phyloP scores from a whole-genome alignment of 495 filamentous ascomycete species.

The Xylaria nigripes region DNA sequence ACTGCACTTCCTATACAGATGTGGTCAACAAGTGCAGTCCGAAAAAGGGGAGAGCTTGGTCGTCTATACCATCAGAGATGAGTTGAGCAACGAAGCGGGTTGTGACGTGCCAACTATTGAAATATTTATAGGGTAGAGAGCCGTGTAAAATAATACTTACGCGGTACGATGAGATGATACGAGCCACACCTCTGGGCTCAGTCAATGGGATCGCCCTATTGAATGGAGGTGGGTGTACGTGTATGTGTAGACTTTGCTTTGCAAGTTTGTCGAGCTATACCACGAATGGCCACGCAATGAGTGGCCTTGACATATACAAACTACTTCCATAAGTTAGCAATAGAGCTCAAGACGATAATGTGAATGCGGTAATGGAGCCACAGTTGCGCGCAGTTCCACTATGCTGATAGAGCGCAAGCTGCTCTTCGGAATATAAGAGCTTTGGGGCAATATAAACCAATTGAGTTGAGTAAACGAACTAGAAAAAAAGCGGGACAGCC shows the following conservation, averaged over 20 bases:
- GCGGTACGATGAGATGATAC: not conserved
- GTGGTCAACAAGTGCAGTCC: not conserved
- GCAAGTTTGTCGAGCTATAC: not conserved
- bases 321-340: not conserved
- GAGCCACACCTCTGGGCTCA: not conserved
- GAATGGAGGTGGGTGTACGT: not conserved
- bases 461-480: not conserved
- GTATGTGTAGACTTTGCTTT: not conserved
- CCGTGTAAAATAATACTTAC: not conserved
- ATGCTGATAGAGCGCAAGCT: not conserved
- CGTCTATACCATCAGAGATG: not conserved
- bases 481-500: slow-evolving; percentile 3
- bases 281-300: not conserved
- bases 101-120: not conserved
- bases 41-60: not conserved
- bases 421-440: not conserved
- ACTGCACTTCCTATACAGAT: not conserved
- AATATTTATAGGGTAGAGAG: too few species aligned
- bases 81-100: not conserved
- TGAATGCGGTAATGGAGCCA: not conserved
- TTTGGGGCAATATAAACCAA: slow-evolving; percentile 4
- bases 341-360: not conserved
- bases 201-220: not conserved
- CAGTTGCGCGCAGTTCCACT: not conserved
- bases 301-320: not conserved